Conservation (phyloP, 2,329 filamentous ascomycete genomes). For the Fusarium siculi region DNA sequence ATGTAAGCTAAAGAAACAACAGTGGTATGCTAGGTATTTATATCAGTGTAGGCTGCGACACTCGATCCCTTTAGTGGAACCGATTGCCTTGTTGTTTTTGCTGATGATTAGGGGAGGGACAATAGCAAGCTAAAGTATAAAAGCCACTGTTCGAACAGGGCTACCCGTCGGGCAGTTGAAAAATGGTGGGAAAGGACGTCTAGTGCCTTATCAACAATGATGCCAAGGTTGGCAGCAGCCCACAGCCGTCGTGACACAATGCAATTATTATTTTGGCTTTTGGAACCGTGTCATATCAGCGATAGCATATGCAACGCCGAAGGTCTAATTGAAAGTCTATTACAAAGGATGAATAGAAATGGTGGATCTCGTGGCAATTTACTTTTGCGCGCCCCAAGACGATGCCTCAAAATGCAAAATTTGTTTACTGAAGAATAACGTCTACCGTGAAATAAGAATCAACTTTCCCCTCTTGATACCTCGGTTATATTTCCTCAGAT, state of each 20-base stretch:
- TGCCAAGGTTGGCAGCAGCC: neutral
- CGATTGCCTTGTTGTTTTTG: neutral
- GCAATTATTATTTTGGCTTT: neutral
- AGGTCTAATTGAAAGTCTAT: neutral
- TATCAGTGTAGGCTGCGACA: neutral
- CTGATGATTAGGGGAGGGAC: neutral
- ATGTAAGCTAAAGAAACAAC: neutral
- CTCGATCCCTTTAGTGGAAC: neutral
- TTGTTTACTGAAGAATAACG: neutral
- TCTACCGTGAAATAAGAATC: accelerated
- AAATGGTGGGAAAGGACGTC: neutral
- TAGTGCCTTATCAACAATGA: neutral
- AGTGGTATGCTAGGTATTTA: neutral
- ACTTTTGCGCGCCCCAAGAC: neutral
- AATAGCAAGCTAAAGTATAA: neutral
- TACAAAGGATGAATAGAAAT: neutral
- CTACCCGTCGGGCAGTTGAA: neutral
- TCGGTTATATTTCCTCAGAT: neutral
- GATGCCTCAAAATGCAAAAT: neutral
- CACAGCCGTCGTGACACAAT: neutral
- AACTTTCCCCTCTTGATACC: accelerated
- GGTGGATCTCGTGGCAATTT: accelerated
- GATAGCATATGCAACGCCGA: accelerated
- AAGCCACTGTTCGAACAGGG: neutral
- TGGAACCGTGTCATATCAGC: neutral